Evolutionary conservation across 257 asterid genomes (phyloP).

Genomic region (Primulina huaijiensis): DNA sequence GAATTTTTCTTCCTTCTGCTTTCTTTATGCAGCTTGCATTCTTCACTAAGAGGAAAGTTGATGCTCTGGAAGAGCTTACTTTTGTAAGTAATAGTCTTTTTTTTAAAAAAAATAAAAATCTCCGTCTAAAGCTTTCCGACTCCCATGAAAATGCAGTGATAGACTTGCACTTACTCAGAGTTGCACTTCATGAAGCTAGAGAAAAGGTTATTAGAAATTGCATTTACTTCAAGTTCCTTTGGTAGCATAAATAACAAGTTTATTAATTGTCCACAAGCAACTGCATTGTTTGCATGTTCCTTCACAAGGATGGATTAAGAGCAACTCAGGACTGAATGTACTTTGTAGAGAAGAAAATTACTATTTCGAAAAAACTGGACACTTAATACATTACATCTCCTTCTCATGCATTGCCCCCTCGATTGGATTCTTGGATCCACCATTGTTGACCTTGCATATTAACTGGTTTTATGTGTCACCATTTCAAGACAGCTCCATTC

Average conservation of each 20-base stretch:
- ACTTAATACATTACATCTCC: background rate
- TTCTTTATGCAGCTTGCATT: constrained; percentile 58
- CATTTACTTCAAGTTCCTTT: too few species aligned
- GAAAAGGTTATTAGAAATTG: too few species aligned
- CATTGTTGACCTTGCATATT: background rate
- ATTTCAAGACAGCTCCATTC: background rate
- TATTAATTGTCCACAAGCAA: too few species aligned
- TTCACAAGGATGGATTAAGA: too few species aligned
- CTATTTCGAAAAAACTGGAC: background rate
- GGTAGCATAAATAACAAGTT: too few species aligned
- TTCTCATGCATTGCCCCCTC: background rate
- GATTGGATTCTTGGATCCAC: background rate
- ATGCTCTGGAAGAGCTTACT: constrained; percentile 70
- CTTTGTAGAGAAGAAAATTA: too few species aligned
- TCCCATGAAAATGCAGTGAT: background rate
- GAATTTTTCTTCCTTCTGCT: background rate
- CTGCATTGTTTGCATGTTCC: too few species aligned
- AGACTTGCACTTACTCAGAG: background rate
- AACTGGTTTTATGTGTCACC: background rate
- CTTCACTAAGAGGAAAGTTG: constrained; percentile 63
- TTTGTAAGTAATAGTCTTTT: constrained; percentile 49
- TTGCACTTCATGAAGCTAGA: background rate
- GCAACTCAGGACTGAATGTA: too few species aligned
- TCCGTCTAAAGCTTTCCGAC: background rate
- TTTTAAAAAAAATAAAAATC: background rate